A percentile compares a stretch with the other conserved stretches of the same genome.
phyloP scores from a whole-genome alignment of 495 filamentous ascomycete genomes.

The Sporormia fimetaria region DNA sequence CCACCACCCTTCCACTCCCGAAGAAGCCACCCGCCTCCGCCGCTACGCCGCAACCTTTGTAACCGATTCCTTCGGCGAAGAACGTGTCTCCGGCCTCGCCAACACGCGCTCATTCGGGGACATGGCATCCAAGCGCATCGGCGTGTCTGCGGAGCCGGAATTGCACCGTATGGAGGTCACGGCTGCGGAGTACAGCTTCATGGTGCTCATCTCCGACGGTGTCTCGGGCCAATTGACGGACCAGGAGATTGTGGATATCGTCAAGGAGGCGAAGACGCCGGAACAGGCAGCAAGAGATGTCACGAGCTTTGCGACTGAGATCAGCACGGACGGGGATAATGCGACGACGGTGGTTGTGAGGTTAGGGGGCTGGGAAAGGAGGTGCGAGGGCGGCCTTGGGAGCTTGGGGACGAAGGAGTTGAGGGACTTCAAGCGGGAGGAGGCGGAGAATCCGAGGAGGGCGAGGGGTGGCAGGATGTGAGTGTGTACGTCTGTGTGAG shows the following conservation, averaged over 20 bases:
- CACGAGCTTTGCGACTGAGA: slow-evolving; percentile 77
- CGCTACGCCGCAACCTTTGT: slow-evolving; percentile 78
- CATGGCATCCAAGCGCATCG: slow-evolving; percentile 78
- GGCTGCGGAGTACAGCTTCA: slow-evolving; percentile 74
- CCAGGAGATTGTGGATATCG: slow-evolving; percentile 89
- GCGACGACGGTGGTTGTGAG: slow-evolving; percentile 88
- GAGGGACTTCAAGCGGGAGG: slow-evolving; percentile 69
- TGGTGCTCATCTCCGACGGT: slow-evolving; percentile 81
- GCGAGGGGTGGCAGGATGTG: slow-evolving; percentile 40
- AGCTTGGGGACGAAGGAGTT: slow-evolving; percentile 83
- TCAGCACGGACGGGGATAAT: slow-evolving; percentile 75
- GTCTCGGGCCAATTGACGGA: slow-evolving; percentile 71
- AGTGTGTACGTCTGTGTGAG: neutral
- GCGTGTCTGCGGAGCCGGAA: slow-evolving; percentile 88
- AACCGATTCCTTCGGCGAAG: slow-evolving; percentile 94
- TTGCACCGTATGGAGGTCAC: slow-evolving; percentile 59
- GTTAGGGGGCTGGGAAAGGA: slow-evolving; percentile 89
- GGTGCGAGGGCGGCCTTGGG: slow-evolving; percentile 76
- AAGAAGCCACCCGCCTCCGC: slow-evolving; percentile 69
- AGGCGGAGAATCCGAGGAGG: slow-evolving; percentile 73
- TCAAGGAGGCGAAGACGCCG: slow-evolving; percentile 86
- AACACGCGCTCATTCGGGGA: slow-evolving; percentile 93
- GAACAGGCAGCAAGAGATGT: slow-evolving; percentile 71
- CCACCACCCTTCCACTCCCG: slow-evolving; percentile 80
- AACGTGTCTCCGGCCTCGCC: slow-evolving; percentile 84